A percentile compares a stretch with the other conserved stretches of the same genome.
phyloP scores from a whole-genome alignment of 139 green algal species.

The Chlorella ohadii region DNA sequence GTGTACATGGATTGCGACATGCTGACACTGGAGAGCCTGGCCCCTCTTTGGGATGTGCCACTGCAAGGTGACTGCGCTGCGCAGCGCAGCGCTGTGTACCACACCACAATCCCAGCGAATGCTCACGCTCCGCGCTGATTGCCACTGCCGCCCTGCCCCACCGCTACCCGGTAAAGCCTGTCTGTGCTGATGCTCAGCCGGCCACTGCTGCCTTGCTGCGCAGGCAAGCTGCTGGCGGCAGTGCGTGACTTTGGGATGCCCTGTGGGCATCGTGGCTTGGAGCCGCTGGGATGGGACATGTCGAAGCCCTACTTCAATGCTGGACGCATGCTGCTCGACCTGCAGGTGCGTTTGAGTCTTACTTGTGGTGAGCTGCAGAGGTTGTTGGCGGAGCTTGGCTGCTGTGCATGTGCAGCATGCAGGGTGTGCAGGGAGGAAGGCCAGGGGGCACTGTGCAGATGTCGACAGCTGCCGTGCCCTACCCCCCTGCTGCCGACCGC shows the following conservation, averaged over 20 bases:
- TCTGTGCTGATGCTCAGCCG: too few species aligned
- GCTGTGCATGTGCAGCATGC: too few species aligned
- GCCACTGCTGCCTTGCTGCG: not conserved
- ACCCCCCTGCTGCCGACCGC: not conserved
- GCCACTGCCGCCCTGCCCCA: too few species aligned
- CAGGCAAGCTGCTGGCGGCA: slow-evolving; percentile 12
- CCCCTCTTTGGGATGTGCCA: not conserved
- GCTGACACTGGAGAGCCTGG: not conserved
- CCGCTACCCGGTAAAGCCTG: too few species aligned
- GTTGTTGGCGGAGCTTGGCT: not conserved
- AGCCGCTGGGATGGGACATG: not conserved
- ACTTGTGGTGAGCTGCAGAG: too few species aligned
- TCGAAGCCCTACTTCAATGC: slow-evolving; percentile 17
- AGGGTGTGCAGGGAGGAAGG: not conserved
- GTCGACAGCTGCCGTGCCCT: not conserved
- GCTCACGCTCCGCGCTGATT: too few species aligned
- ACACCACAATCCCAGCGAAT: too few species aligned
- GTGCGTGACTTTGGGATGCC: slow-evolving; percentile 13
- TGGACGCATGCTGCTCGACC: slow-evolving; percentile 3
- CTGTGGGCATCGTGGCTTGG: not conserved
- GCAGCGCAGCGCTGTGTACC: too few species aligned
- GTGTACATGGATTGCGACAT: slow-evolving; percentile 34
- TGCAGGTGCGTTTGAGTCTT: not conserved
- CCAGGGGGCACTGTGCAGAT: not conserved
- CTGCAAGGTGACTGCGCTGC: slow-evolving; percentile 1